These are phyloP conservation scores for Dictyostelium firmibasis DNA, from an alignment of 78 protist genomes.

Conservation along the genomic window DNA sequence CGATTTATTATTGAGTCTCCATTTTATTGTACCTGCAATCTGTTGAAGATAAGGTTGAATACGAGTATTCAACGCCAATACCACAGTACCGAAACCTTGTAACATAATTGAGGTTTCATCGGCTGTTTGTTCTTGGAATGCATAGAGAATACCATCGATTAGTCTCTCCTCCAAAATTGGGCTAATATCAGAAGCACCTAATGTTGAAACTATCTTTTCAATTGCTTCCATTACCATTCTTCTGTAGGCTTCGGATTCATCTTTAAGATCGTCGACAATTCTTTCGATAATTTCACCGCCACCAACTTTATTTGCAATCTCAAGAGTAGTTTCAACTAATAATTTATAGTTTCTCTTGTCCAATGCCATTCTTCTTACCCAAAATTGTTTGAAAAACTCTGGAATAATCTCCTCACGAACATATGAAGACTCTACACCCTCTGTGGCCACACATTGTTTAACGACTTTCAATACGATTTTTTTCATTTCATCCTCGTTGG, in stretches of 20 bases:
- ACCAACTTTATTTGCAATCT: conserved; percentile 97
- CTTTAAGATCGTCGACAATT: conserved; percentile 96
- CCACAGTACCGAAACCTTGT: conserved; percentile 95
- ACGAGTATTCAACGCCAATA: conserved; percentile 94
- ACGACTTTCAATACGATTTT: conserved; percentile 98
- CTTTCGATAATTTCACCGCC: conserved; percentile 88
- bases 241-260: conserved; percentile 95
- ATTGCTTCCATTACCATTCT: conserved; percentile 96
- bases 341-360: conserved; percentile 90
- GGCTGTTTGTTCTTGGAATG: conserved; percentile 95
- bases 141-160: conserved; percentile 96
- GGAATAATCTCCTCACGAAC: conserved; percentile 92
- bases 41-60: conserved; percentile 93
- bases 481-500: conserved; percentile 99
- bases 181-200: conserved; percentile 96
- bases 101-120: conserved; percentile 92
- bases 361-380: conserved; percentile 97
- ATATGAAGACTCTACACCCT: conserved; percentile 95
- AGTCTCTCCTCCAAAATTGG: conserved; percentile 92
- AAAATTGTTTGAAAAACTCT: conserved; percentile 92
- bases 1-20: conserved; percentile 95
- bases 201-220: conserved; percentile 85
- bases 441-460: conserved; percentile 97
- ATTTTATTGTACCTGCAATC: conserved; percentile 94
- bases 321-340: conserved; percentile 98